Evolutionary conservation across 2,329 filamentous ascomycete genomes (phyloP).

Genomic region (Pestalotiopsis sp.): DNA sequence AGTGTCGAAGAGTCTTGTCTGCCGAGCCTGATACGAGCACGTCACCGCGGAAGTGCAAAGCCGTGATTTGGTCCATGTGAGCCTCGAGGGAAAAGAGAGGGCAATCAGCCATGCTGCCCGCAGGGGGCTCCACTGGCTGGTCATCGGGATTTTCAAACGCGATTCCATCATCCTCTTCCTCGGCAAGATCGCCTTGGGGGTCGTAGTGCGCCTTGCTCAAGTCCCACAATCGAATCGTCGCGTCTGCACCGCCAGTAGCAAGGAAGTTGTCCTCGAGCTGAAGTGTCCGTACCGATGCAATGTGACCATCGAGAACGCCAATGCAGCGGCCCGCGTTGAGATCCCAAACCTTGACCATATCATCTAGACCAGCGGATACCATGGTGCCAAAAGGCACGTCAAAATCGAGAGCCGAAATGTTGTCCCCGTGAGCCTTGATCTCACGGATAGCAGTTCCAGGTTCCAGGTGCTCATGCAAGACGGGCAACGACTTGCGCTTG

Average conservation of each 20-base stretch:
- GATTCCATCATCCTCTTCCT: conserved; percentile 66
- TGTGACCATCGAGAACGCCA: conserved; percentile 88
- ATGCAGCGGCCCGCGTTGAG: conserved; percentile 91
- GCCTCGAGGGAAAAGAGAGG: conserved; percentile 85
- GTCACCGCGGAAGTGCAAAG: conserved; percentile 86
- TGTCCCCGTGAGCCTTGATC: conserved; percentile 84
- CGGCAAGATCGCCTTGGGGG: conserved; percentile 63
- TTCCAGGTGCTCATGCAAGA: conserved; percentile 93
- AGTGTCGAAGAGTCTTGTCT: conserved; percentile 96
- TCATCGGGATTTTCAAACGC: conserved; percentile 74
- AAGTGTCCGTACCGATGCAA: conserved; percentile 87
- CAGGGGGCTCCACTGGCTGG: conserved; percentile 68
- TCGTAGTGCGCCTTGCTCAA: conserved; percentile 85
- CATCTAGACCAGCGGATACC: conserved; percentile 89
- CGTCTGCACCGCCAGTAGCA: conserved; percentile 92
- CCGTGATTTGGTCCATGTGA: conserved; percentile 93
- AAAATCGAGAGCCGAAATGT: conserved; percentile 89
- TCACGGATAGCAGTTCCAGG: conserved; percentile 87
- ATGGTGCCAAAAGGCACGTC: conserved; percentile 96
- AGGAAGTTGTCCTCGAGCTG: conserved; percentile 96
- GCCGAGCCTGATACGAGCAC: conserved; percentile 93
- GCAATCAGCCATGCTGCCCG: conserved; percentile 86
- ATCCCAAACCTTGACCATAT: conserved; percentile 95
- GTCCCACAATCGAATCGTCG: conserved; percentile 94
- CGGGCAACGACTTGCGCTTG: conserved; percentile 84